These are phyloP conservation scores for Aspergillus quadricinctus DNA, from an alignment of 2,329 filamentous ascomycete species.

Conservation along the genomic window DNA sequence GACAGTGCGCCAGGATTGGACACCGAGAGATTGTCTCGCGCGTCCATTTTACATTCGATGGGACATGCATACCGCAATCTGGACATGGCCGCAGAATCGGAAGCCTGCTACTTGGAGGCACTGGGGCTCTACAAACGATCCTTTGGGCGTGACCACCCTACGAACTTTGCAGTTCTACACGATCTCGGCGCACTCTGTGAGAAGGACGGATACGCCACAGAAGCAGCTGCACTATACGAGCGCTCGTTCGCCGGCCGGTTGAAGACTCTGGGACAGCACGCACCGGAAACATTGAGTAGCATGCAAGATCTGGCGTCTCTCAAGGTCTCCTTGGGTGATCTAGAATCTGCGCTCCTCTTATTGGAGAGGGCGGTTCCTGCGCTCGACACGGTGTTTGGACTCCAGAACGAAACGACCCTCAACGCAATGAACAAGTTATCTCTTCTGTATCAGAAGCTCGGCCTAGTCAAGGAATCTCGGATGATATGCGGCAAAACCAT, in stretches of 20 bases:
- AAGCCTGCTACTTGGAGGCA: constrained; percentile 24
- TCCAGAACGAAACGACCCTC: constrained; percentile 26
- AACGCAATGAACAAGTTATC: constrained; percentile 28
- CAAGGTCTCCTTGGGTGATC: constrained; percentile 23
- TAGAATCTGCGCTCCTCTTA: constrained; percentile 24
- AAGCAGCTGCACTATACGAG: constrained; percentile 28
- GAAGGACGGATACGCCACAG: constrained; percentile 27
- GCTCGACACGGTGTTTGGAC: constrained; percentile 26
- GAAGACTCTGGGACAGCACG: constrained; percentile 25
- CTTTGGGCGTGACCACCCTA: constrained; percentile 24
- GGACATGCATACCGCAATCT: constrained; percentile 23
- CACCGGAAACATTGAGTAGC: constrained; percentile 26
- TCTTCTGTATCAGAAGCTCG: constrained; percentile 27
- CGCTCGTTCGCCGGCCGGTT: constrained; percentile 27
- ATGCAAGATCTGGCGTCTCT: constrained; percentile 28
- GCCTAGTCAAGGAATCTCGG: constrained; percentile 24
- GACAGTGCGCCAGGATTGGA: constrained; percentile 21
- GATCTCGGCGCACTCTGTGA: constrained; percentile 26
- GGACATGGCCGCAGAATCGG: constrained; percentile 23
- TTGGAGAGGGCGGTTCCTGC: constrained; percentile 27
- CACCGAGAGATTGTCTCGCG: constrained; percentile 19
- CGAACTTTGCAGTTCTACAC: constrained; percentile 25
- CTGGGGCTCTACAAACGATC: constrained; percentile 25
- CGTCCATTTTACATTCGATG: constrained; percentile 22
- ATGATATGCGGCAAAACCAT: constrained; percentile 19